phyloP scores from a whole-genome alignment of 2,329 filamentous ascomycete species.

The Alternaria tenuissima region DNA sequence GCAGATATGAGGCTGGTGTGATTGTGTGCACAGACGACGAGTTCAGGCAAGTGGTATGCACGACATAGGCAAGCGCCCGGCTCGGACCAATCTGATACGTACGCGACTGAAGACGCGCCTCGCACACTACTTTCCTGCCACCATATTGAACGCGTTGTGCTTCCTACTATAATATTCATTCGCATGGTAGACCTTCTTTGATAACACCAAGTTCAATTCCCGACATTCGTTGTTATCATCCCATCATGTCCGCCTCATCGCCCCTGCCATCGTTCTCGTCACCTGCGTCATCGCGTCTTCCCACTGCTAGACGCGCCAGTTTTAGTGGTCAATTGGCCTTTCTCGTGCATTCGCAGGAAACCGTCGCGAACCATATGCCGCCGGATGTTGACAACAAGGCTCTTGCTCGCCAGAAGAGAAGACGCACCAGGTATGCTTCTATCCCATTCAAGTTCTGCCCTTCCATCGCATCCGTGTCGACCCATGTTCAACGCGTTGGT shows the following conservation, averaged over 20 bases:
- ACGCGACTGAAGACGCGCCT: constrained; percentile 25
- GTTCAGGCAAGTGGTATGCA: constrained; percentile 23
- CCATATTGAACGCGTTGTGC: constrained; percentile 29
- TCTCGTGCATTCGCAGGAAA: constrained; percentile 67
- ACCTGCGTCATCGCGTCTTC: constrained; percentile 26
- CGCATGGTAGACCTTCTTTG: constrained; percentile 21
- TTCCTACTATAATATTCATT: constrained; percentile 18
- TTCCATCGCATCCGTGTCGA: constrained; percentile 28
- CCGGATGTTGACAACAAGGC: constrained; percentile 67
- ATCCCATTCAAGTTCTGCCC: constrained; percentile 15
- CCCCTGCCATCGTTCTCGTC: constrained; percentile 40
- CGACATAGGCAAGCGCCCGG: constrained; percentile 26
- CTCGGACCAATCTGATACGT: constrained; percentile 22
- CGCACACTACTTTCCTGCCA: constrained; percentile 37
- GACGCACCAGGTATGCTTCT: constrained; percentile 65
- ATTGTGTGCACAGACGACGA: constrained; percentile 16
- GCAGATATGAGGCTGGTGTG: constrained; percentile 13
- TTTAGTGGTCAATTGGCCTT: constrained; percentile 58
- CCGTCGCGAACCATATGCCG: constrained; percentile 63
- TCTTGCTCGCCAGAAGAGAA: constrained; percentile 67
- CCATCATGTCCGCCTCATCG: constrained; percentile 34
- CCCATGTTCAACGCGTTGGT: constrained; percentile 41
- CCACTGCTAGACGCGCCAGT: constrained; percentile 38
- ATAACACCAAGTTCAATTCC: neutral
- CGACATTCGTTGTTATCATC: neutral